These are phyloP conservation scores for Bertia moriformis DNA, from an alignment of 2,329 filamentous ascomycete genomes.

Conservation along the genomic window DNA sequence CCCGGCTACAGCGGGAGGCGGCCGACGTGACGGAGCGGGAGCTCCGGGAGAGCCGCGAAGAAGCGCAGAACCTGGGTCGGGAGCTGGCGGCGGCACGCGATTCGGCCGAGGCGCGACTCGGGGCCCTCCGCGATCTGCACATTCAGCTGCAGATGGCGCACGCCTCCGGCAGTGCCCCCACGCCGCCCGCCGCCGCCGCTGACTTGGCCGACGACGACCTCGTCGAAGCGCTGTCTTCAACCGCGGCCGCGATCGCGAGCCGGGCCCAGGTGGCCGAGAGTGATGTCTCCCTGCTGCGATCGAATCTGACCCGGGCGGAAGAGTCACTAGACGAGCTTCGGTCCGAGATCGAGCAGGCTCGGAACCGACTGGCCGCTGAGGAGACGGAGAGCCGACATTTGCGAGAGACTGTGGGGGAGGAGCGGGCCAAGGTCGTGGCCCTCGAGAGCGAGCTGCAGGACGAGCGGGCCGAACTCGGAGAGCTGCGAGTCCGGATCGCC, in stretches of 20 bases:
- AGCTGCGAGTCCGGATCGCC: slow-evolving; percentile 41
- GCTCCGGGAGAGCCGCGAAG: slow-evolving; percentile 6
- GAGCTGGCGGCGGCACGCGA: slow-evolving; percentile 31
- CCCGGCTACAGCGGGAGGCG: not conserved
- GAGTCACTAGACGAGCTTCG: slow-evolving; percentile 38
- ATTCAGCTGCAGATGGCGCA: no score
- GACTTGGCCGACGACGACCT: slow-evolving; percentile 43
- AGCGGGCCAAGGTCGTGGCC: slow-evolving; percentile 19
- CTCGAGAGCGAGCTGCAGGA: slow-evolving; percentile 21
- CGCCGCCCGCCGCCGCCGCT: slow-evolving; percentile 34
- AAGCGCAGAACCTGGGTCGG: slow-evolving; percentile 18
- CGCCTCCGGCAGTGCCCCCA: no score
- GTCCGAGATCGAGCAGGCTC: slow-evolving; percentile 36
- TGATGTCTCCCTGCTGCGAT: slow-evolving; percentile 40
- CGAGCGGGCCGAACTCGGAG: slow-evolving; percentile 38
- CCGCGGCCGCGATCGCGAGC: slow-evolving; percentile 41
- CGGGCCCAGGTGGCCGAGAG: slow-evolving; percentile 45
- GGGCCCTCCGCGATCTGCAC: slow-evolving; percentile 42
- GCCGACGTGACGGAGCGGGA: not conserved
- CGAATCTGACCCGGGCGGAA: slow-evolving; percentile 48
- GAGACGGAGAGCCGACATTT: slow-evolving; percentile 28
- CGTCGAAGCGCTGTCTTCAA: slow-evolving; percentile 41
- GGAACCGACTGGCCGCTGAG: slow-evolving; percentile 42
- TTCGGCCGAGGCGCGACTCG: slow-evolving; percentile 31
- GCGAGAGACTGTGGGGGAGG: slow-evolving; percentile 19